Base-by-base conservation (phyloP, 2,329 filamentous ascomycete genomes). In the Epichloe baconii region DNA sequence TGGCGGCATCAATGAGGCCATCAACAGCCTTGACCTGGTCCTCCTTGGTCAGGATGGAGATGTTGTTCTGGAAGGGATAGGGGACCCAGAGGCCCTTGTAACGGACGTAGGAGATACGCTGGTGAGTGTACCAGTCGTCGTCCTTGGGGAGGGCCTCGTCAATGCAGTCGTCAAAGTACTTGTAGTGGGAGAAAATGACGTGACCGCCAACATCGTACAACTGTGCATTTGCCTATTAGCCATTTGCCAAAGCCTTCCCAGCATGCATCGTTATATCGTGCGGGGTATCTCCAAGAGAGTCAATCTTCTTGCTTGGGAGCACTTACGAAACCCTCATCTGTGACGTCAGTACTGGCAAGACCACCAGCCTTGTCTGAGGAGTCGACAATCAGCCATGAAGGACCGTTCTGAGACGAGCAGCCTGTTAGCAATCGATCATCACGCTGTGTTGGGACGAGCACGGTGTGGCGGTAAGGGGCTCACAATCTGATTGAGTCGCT, bases 1-100 rank as follows among this genome's bases (percentile, higher is more conserved):
- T 71, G 53, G 93, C 86, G 56, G 93, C 87, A 68, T 98, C 91
- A 60, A 98, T 96, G 76, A 98, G 82, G 58, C 91, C 91, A 60
- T 97, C 88, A 63, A 98, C 85, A 70, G 88, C 94, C 66, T 80
- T 84, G 59, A 96, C 89, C 75, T 98, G 90, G 64, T 98, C 93
- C 59, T 96, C 88, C 78, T 96, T 95, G 69, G 88, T 86, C 65
- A 98, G 75, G 83, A 96, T 91, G 64, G 93, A 95, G 68, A 98
- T 91, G 78, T 98, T 98, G 82, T 97, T 98, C 77, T 98, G 93
- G 84, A 98, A 96, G 57, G 93, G 93, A 74, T 98, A 98, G 50
- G 93, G 91, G 53, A 98, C 93, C 93, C 93, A 98, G 66, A 88
- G 79, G 59, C 79, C 78, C 82, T 95, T 91, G 85, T 89, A 96